Percentiles rank a stretch among this genome's conserved stretches.
These are phyloP conservation scores for Endothia cerciana DNA, from an alignment of 2,329 filamentous ascomycete species.

Conservation along the genomic window DNA sequence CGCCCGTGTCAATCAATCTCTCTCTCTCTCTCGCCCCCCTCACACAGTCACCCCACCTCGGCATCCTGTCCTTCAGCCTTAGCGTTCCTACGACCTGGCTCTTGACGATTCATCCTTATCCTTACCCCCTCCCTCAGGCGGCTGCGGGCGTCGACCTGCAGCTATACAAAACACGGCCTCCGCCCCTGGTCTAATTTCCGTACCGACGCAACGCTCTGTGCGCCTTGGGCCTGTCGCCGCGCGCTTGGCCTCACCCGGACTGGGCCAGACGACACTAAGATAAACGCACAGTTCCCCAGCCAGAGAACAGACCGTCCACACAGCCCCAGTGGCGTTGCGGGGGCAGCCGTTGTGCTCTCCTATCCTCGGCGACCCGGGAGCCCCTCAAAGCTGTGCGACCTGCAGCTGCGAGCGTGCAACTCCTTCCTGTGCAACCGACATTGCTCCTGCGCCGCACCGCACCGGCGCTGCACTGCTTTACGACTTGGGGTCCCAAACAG, in stretches of 20 bases:
- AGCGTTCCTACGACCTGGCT: not conserved
- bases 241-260: conserved; percentile 2
- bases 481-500: not conserved
- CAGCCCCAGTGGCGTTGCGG: conserved; percentile 11
- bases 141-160: conserved; percentile 4
- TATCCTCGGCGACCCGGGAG: conserved; percentile 7
- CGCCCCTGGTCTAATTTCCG: conserved; percentile 15
- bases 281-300: not conserved
- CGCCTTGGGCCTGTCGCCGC: not conserved
- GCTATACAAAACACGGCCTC: conserved; percentile 10
- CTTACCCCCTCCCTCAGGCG: not conserved
- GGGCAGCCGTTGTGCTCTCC: conserved; percentile 1
- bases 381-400: conserved; percentile 6
- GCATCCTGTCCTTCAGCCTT: not conserved
- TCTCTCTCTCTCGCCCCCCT: not conserved
- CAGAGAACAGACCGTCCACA: not conserved
- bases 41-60: not conserved
- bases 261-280: conserved; percentile 2
- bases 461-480: conserved; percentile 18
- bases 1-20: not conserved
- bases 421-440: conserved; percentile 1
- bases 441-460: not conserved
- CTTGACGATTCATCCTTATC: conserved; percentile 1
- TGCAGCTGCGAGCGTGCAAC: not conserved
- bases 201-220: conserved; percentile 8